Conservation (phyloP, 306 rosid species). For the Abrus pulchellus region DNA sequence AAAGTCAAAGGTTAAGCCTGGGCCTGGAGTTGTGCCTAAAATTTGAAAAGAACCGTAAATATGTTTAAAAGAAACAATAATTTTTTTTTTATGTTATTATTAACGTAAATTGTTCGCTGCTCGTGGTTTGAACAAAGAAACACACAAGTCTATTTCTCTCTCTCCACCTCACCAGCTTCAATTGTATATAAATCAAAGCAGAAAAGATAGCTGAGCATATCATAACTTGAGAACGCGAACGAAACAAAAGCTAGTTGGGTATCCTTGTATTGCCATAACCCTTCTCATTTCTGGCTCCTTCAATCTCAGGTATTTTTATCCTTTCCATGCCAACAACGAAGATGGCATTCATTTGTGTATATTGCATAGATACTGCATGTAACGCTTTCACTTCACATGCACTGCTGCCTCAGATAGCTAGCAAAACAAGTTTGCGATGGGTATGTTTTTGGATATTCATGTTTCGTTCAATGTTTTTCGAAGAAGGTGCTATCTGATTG, state of each 20-base stretch:
- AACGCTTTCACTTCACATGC: not conserved
- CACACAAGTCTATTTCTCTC: not conserved
- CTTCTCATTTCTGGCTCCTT: constrained; percentile 35
- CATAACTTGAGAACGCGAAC: not conserved
- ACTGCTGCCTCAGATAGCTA: too few species aligned
- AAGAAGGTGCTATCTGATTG: too few species aligned
- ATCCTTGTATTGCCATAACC: not conserved
- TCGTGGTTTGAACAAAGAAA: constrained; percentile 41
- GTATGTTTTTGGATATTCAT: too few species aligned
- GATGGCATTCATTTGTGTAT: not conserved
- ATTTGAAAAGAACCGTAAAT: too few species aligned
- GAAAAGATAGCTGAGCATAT: not conserved
- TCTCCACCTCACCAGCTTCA: constrained; percentile 1
- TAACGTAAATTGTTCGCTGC: constrained; percentile 16
- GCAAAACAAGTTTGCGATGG: too few species aligned
- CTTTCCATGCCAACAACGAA: not conserved
- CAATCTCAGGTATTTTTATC: constrained; percentile 51
- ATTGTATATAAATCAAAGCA: constrained; percentile 23
- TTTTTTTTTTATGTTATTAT: too few species aligned
- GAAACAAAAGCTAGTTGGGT: not conserved
- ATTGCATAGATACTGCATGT: not conserved
- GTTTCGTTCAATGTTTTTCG: too few species aligned
- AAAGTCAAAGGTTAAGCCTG: not conserved
- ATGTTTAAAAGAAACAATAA: too few species aligned
- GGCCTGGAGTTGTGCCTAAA: not conserved